Evolutionary conservation across 2,329 filamentous ascomycete species (phyloP).

Genomic region (Monosporascus cannonballus): DNA sequence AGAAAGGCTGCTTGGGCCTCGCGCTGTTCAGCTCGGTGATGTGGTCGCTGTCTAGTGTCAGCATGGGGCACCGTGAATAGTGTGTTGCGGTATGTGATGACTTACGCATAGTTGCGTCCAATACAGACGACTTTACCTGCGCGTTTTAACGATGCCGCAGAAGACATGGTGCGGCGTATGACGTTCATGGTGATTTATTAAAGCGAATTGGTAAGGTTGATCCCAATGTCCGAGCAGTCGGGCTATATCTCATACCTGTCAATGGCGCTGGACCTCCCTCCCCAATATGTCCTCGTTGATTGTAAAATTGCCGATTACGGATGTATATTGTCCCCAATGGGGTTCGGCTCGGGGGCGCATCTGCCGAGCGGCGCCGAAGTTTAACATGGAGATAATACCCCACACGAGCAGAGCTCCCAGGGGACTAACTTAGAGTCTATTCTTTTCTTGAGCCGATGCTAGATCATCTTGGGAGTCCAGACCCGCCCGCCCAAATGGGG

Average conservation of each 20-base stretch:
- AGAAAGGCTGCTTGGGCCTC: constrained; percentile 91
- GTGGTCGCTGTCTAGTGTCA: constrained; percentile 62
- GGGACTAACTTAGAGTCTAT: too few relatives aligned
- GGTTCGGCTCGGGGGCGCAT: background rate
- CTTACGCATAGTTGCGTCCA: constrained; percentile 91
- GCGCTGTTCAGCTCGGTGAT: constrained; percentile 84
- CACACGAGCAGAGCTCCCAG: too few relatives aligned
- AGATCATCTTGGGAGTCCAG: too few relatives aligned
- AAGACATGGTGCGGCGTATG: constrained; percentile 31
- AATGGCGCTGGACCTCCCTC: too few relatives aligned
- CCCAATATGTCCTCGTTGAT: too few relatives aligned
- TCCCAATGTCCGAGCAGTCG: background rate
- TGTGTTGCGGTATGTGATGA: background rate
- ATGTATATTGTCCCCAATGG: background rate
- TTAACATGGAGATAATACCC: background rate
- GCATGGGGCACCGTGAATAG: too few relatives aligned
- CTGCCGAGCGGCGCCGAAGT: background rate
- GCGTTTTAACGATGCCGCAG: constrained; percentile 43
- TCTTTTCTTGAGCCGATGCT: background rate
- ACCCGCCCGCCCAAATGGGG: too few relatives aligned
- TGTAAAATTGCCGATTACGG: background rate
- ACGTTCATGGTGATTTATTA: constrained; percentile 22
- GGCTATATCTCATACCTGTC: too few relatives aligned
- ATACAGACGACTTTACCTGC: constrained; percentile 84
- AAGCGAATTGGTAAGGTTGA: background rate